Base-by-base conservation (phyloP, 2,329 filamentous ascomycete species). In the Aspergillus versicolor region DNA sequence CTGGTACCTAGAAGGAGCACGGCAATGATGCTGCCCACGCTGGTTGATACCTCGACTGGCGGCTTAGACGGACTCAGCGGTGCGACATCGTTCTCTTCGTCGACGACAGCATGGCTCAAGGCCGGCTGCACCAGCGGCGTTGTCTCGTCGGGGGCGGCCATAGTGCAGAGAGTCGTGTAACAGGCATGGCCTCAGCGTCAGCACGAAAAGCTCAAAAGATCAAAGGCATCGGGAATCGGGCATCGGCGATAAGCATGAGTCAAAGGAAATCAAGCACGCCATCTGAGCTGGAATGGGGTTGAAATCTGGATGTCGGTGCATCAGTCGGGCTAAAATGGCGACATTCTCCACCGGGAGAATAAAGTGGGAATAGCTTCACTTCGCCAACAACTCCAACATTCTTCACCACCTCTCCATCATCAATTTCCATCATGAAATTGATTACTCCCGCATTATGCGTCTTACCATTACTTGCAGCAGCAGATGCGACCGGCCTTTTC, bases 241-340 rank as follows among this genome's bases (percentile, higher is more conserved):
- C 2, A 27, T 53, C 40, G 34, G 51, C 27, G 24, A 53, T 46
- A 53, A 37, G 50, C 30, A 12, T 45, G 34, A 50, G 37, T 27
- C 32, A n/a, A 38, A 11, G 5, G 15, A 19, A 17, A 19, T 0
- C 15, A n/a, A 56, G 54, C 54, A 56, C 54, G 54, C 22, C 37
- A 56, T 56, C 40, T 44, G 4, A 4, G 27, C 9, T 30, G 27
- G 27, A 30, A 9, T 30, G 27, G 3, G 3, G 8, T 30, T 9
- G 27, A 30, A 21, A 21, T 21, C 21, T 30, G 27, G 27, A 30
- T 30, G 9, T 11, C 27, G 9, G 27, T 30, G 27, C 27, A 30
- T 30, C 41, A 43, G 51, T 56, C 32, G 47, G n/a, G 41, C 54
- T 56, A 56, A 51, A 56, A 56, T 56, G 54, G 41, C 41, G 54